Conservation (phyloP, 75 land plant genomes). For the Cunninghamia lanceolata region DNA sequence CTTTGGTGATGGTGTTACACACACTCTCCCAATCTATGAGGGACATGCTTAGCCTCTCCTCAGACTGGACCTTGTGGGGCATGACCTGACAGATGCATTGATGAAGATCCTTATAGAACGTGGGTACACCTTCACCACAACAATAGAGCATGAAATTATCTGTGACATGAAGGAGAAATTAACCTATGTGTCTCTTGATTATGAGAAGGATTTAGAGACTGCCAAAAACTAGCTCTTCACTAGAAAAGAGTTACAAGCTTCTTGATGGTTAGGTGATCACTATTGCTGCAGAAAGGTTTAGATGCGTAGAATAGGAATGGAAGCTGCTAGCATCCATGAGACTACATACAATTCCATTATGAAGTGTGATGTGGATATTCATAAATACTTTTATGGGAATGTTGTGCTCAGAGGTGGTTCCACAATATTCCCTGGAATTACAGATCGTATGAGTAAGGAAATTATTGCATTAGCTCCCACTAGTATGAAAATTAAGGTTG, state of each 20-base stretch:
- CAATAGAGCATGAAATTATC: conserved; percentile 71
- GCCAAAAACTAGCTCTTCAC: conserved; percentile 49
- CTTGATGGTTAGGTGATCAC: conserved; percentile 66
- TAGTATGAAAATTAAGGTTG: no score
- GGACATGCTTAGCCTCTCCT: conserved; percentile 58
- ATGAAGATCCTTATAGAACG: conserved; percentile 73
- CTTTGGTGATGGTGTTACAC: conserved; percentile 50
- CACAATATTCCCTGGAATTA: conserved; percentile 70
- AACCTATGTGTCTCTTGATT: no score
- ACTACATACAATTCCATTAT: no score
- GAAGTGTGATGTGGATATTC: conserved; percentile 69
- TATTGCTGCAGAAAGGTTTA: conserved; percentile 54
- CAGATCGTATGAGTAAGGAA: no score
- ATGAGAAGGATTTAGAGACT: no score
- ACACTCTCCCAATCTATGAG: conserved; percentile 50
- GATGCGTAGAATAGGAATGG: conserved; percentile 71
- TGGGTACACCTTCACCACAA: conserved; percentile 72
- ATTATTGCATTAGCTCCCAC: no score
- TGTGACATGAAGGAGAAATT: no score
- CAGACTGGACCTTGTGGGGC: conserved; percentile 56
- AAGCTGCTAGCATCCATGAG: conserved; percentile 62
- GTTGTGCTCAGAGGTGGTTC: conserved; percentile 74
- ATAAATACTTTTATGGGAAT: conserved; percentile 63
- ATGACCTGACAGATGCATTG: no score
- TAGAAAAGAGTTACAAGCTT: conserved; percentile 62